Conservation (phyloP, 1,139 yeast genomes). For the Suhomyces taliae region DNA sequence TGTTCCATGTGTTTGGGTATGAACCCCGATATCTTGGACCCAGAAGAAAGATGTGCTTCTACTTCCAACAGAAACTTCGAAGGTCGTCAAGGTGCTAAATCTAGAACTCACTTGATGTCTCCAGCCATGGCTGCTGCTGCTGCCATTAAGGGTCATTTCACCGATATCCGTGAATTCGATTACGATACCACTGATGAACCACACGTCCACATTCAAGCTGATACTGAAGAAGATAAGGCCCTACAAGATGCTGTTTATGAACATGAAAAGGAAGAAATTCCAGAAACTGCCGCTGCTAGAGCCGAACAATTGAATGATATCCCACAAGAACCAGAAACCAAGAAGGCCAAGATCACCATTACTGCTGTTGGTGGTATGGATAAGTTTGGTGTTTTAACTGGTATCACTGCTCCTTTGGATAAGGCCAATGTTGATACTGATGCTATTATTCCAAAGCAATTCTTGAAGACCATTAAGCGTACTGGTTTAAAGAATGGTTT, state of each 20-base stretch:
- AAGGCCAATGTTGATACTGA: constrained; percentile 97
- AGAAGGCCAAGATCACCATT: constrained; percentile 28
- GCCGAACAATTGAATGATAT: constrained; percentile 59
- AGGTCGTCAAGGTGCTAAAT: constrained; percentile 96
- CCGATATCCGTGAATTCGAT: constrained; percentile 82
- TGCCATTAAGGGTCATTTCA: constrained; percentile 85
- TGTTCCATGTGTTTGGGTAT: constrained; percentile 99
- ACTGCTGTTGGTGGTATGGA: constrained; percentile 56
- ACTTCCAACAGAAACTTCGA: constrained; percentile 98
- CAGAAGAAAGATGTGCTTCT: constrained; percentile 96
- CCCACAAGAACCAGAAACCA: constrained; percentile 45
- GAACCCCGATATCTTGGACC: constrained; percentile 96
- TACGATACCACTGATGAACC: constrained; percentile 64
- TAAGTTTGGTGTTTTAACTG: constrained; percentile 70
- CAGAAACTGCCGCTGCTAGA: constrained; percentile 32
- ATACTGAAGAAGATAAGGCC: constrained; percentile 55
- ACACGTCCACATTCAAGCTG: constrained; percentile 53
- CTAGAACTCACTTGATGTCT: constrained; percentile 97
- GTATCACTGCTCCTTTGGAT: constrained; percentile 90
- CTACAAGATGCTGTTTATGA: constrained; percentile 69
- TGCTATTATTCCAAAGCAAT: constrained; percentile 97
- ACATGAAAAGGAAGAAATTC: constrained; percentile 62
- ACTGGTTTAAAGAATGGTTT: constrained; percentile 88
- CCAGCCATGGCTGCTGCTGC: constrained; percentile 99
- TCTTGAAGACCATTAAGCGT: constrained; percentile 94